These are phyloP conservation scores for Botrytis byssoidea DNA, from an alignment of 2,329 filamentous ascomycete genomes.

Conservation along the genomic window DNA sequence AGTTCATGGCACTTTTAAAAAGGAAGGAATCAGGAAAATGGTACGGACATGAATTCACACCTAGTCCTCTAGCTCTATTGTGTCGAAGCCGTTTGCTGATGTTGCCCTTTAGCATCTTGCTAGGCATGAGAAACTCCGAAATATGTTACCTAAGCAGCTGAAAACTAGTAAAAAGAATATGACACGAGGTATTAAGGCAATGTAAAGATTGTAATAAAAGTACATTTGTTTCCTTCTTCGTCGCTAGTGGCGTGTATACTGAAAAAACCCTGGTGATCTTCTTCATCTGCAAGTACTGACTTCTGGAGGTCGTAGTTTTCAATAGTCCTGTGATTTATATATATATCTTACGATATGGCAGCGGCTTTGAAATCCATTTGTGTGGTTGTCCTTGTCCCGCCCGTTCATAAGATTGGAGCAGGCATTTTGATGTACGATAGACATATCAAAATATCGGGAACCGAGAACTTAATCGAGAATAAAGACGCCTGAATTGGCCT, in stretches of 20 bases:
- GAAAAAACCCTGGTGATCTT: too few relatives aligned
- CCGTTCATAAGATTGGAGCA: not conserved
- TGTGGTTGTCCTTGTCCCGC: not conserved
- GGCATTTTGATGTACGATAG: not conserved
- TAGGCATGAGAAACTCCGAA: not conserved
- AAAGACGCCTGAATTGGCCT: accelerated
- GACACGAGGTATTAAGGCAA: not conserved
- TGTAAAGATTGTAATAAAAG: not conserved
- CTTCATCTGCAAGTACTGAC: not conserved
- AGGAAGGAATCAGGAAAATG: accelerated
- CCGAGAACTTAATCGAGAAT: not conserved
- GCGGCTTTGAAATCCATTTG: not conserved
- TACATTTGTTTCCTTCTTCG: not conserved
- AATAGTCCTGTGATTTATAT: not conserved
- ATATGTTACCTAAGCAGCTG: too few relatives aligned
- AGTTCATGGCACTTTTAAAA: not conserved
- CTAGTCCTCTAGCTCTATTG: too few relatives aligned
- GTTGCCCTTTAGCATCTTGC: not conserved
- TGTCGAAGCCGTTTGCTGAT: not conserved
- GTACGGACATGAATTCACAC: not conserved
- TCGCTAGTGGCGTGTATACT: not conserved
- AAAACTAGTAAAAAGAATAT: not conserved
- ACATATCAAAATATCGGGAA: not conserved
- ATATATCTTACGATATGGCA: not conserved
- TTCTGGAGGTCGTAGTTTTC: not conserved